Evolutionary conservation across 1,284 basidiomycete species (phyloP), one percentile per base, ranked within the genome.

Genomic region (Pterula multifida): DNA sequence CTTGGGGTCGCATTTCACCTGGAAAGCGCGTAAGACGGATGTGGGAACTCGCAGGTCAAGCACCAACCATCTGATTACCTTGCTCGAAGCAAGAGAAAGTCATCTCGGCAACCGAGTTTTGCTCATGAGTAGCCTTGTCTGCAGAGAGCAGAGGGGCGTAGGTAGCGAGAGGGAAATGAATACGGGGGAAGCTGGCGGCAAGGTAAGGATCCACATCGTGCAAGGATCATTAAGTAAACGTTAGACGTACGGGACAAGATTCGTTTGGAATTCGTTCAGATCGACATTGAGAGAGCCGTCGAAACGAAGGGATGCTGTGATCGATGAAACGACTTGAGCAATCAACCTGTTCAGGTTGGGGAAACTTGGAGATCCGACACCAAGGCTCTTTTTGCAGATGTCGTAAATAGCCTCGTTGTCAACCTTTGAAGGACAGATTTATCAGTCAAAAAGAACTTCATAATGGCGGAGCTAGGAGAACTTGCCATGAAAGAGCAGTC

Each of bases 361-460:
- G 78, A 95, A 94, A 58, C 91, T 87, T 19, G 95, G 96, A 49
- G 80, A 87, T 39, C 76, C 65, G 57, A 98, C 89, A 58, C 83
- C 84, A 54, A 98, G 79, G 67, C 89, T 94, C 70, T 86, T 85
- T 75, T 95, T 94, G 87, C 94, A 98, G 64, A 98, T 98, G 67
- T 98, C 95, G 72, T 97, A 98, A 67, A 99, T 98, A 53, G 91
- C 91, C 65, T 94, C 90, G 65, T 97, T 97, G 66, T 97, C 93
- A 58, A 96, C 86, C 86, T 89, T 51, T 25, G 19, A 15, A 19
- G 19, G 11, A 46, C 32, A 26, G 26, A 49, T 15, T 49, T 32
- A n/a, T n/a, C n/a, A n/a, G n/a, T n/a, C n/a, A 44, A 36, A 22
- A 24, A 36, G 26, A 35, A 1, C 32, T 59, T 35, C 17, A 32